phyloP scores from a whole-genome alignment of 306 rosid species.

The Castanea sativa region DNA sequence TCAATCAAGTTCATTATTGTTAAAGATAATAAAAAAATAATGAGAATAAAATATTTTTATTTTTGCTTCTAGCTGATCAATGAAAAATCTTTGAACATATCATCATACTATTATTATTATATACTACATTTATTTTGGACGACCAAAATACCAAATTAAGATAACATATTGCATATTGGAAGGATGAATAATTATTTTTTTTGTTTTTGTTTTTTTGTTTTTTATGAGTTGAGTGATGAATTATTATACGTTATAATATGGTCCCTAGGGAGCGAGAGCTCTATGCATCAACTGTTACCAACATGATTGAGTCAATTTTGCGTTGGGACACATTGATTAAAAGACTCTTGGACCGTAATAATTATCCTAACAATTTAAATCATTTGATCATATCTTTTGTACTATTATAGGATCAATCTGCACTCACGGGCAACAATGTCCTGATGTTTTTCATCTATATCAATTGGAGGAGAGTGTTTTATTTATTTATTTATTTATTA shows the following conservation, averaged over 20 bases:
- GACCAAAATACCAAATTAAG: slow-evolving; percentile 7
- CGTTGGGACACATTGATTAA: slow-evolving; percentile 34
- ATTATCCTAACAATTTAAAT: slow-evolving; percentile 41
- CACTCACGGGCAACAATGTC: slow-evolving; percentile 14
- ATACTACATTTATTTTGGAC: not conserved
- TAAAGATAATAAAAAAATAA: not conserved
- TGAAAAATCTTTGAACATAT: not conserved
- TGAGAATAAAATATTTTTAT: not conserved
- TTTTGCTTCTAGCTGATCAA: not conserved
- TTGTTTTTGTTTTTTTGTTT: not conserved
- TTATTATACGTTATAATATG: not conserved
- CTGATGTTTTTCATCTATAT: not conserved
- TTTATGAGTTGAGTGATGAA: not conserved
- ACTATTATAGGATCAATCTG: slow-evolving; percentile 24
- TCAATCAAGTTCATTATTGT: not conserved
- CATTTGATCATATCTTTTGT: slow-evolving; percentile 28
- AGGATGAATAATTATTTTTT: not conserved
- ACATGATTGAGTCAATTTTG: slow-evolving; percentile 59
- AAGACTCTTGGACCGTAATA: slow-evolving; percentile 42
- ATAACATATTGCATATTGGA: slow-evolving; percentile 17
- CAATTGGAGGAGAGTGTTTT: not conserved
- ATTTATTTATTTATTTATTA: too few species aligned
- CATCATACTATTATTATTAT: not conserved
- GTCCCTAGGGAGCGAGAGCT: not conserved
- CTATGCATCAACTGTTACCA: not conserved